Evolutionary conservation across 345 rosid species (phyloP).

Genomic region (Draba incana): DNA sequence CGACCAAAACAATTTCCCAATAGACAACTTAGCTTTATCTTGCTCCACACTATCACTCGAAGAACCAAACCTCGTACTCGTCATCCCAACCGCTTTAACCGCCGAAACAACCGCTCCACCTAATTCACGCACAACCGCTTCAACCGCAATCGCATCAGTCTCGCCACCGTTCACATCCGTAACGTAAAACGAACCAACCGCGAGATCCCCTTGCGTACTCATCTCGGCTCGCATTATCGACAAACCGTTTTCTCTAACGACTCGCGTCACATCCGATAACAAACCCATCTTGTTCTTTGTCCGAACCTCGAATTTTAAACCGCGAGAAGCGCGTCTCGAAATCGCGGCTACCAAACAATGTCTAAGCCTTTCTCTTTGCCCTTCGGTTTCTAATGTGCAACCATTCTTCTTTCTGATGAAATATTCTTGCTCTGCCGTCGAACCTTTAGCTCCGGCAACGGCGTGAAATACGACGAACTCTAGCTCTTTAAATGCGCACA

Average conservation of each 20-base stretch:
- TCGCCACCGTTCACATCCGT: conserved; percentile 66
- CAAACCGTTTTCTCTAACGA: conserved; percentile 69
- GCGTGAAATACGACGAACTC: conserved; percentile 90
- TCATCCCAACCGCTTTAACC: conserved; percentile 46
- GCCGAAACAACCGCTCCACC: conserved; percentile 58
- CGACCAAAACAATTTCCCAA: conserved; percentile 77
- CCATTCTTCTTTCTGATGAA: conserved; percentile 81
- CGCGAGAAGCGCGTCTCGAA: conserved; percentile 70
- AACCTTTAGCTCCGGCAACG: conserved; percentile 65
- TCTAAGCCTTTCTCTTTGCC: conserved; percentile 55
- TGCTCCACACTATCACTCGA: conserved; percentile 37
- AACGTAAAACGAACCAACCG: conserved; percentile 73
- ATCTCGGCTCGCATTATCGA: conserved; percentile 71
- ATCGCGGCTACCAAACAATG: conserved; percentile 79
- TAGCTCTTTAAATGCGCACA: conserved; percentile 77
- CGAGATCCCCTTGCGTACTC: conserved; percentile 55
- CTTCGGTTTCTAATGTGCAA: conserved; percentile 59
- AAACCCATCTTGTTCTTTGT: conserved; percentile 61
- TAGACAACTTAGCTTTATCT: conserved; percentile 49
- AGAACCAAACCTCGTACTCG: conserved; percentile 35
- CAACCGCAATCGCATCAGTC: conserved; percentile 44
- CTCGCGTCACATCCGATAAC: conserved; percentile 67
- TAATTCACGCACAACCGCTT: conserved; percentile 61
- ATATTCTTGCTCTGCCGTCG: conserved; percentile 82
- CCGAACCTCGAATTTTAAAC: conserved; percentile 63